Base-by-base conservation (phyloP, 495 filamentous ascomycete species). In the Bryoglossum gracile region DNA sequence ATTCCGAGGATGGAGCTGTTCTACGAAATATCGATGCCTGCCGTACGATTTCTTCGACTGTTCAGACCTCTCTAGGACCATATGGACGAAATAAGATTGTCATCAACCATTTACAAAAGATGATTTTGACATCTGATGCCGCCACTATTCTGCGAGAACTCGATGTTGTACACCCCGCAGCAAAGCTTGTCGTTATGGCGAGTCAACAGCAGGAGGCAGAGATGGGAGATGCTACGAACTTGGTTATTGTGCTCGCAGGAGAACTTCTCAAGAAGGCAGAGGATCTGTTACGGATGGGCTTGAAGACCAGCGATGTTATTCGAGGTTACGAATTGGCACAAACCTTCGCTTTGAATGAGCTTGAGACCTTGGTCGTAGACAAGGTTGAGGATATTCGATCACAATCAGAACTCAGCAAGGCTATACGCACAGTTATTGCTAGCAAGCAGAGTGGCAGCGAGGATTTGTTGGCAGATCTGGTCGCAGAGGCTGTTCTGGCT, bases 41-140 rank as follows among this genome's bases (percentile, higher is more conserved):
- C 74, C 82, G 88, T 59, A 87, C 94, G 36, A 97, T 99, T 67
- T 81, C 94, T 11, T 81, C 82, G 54, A 99, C 94, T 39, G 94
- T 99, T 24, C 87, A 94, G 72, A 96, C 94, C 41, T 97, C 91
- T 39, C 77, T 99, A 30, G 92, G 94, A 41, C 94, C 94, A 43
- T 96, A 92, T 65, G 94, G 94, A 62, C 87, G 94, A 67, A 99
- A 97, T 75, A 99, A 99, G 75, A 95, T 99, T 67, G 87, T 99
- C 72, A 96, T 99, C 76, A 99, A 97, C 71, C 94, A 99, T 72
- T 76, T 99, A 50, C 89, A 95, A 70, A 99, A 99, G 76, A 95
- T 97, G 92, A 91, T 95, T 53, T 77, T 99, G 50, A 99, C 94
- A 50, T 95, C 89, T 37, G 94, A 99, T 64, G 94, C 94, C 32